Evolutionary conservation across 2,329 filamentous ascomycete species (phyloP), one percentile per base, ranked within the genome.

Genomic region (Clarireedia paspali): DNA sequence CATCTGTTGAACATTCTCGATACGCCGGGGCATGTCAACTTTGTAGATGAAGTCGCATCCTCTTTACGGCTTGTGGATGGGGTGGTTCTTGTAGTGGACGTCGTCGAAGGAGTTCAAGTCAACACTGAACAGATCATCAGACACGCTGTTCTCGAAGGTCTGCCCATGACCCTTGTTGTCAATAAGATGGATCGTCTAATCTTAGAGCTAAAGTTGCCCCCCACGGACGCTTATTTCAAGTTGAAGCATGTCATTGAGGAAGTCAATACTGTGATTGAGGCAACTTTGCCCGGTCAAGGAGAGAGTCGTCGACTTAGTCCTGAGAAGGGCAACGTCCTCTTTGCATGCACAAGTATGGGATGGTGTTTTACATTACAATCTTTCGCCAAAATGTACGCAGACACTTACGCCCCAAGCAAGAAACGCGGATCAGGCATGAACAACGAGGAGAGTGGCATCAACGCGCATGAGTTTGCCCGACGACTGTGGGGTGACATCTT

Each of bases 181-280:
- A 99, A 97, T 79, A 99, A 99, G 75, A 87, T 99, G 84, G 94
- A 99, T 66, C 85, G 94, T 24, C 75, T 99, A 58, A 96, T 99
- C 60, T 74, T 99, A 47, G 94, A 99, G 73, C 77, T 99, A 50
- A 95, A 95, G 71, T 79, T 99, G 14, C 94, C 94, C 2, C 94
- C 94, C 2, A 89, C 85, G 62, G 94, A 99, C 69, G 94, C 94
- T 12, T 99, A 99, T 74, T 97, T 96, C 79, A 99, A 99, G 77
- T 78, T 99, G 54, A 97, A 96, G 74, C 91, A 97, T 70, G 91
- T 96, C n/a, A 84, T 99, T 53, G 94, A 99, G 71, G 90, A 97
- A 72, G 91, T 99, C 72, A 99, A 99, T 73, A 96, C 90, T 1
- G 77, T 94, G 63, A 97, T 99, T 66, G 89, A 95, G 68, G 91